Evolutionary conservation across 2,329 filamentous ascomycete species (phyloP), one percentile per base, ranked within the genome.

Genomic region (Calonectria hongkongensis): DNA sequence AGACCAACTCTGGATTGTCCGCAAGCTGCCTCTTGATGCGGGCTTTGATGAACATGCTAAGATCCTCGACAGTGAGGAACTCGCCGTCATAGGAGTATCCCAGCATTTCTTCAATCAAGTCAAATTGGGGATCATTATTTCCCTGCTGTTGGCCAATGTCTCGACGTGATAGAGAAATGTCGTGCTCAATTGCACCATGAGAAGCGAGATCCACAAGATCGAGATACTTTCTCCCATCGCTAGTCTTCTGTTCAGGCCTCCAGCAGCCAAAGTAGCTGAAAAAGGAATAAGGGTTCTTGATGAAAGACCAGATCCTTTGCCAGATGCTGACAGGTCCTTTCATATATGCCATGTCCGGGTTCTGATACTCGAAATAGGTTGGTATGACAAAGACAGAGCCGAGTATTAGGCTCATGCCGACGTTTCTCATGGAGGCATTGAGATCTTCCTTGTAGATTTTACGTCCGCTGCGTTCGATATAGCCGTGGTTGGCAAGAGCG

Each of bases 221-320:
- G 25, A 51, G 25, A 51, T 51, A 51, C 48, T 51, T 51, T 30
- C 8, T 51, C 25, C 48, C 48, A 30, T 51, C 27, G 4, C 13
- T 51, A 16, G 30, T 33, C 30, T 6, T 28, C 27, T 51, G 48
- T 3, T 5, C 13, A 13, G 25, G 25, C 4, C 28, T 30, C 48
- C 48, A 51, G 48, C 48, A 51, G 25, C 48, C 48, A 51, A 51
- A 51, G 48, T 51, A 51, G 27, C 27, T 30, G 48, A 51, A 51
- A 51, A 51, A 28, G 13, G 48, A 28, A 51, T 51, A 51, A 30
- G 48, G 48, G 48, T 51, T 28, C 48, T 51, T 51, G 48, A 51
- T 51, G 13, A 51, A 4, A 8, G 48, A 28, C 48, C 48, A 51
- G 27, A 51, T 18, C 7, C 6, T 51, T 13, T 51, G 25, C 48